These are phyloP conservation scores for Septoria linicola DNA, from an alignment of 2,329 filamentous ascomycete species.

Conservation along the genomic window DNA sequence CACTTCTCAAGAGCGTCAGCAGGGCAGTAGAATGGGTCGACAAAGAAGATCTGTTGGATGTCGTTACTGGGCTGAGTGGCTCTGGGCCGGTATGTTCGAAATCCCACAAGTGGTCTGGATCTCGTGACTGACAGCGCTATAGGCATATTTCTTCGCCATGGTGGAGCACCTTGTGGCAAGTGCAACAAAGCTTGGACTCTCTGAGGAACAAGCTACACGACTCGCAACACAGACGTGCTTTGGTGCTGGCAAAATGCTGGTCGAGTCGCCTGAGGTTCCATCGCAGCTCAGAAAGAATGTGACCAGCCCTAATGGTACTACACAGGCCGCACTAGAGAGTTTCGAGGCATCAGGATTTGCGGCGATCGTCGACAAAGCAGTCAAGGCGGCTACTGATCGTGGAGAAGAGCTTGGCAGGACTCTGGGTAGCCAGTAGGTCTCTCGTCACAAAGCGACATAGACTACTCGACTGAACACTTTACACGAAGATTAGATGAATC, in stretches of 20 bases:
- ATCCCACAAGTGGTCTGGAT: neutral
- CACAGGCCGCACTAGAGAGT: conserved; percentile 32
- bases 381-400: conserved; percentile 30
- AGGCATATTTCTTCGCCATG: conserved; percentile 27
- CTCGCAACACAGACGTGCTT: conserved; percentile 33
- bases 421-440: conserved; percentile 28
- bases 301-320: conserved; percentile 34
- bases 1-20: conserved; percentile 29
- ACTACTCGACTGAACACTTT: too few relatives aligned
- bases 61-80: conserved; percentile 32
- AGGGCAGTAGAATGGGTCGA: conserved; percentile 32
- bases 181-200: conserved; percentile 28
- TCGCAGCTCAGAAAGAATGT: conserved; percentile 33
- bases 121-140: neutral
- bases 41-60: conserved; percentile 31
- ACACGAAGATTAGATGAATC: too few relatives aligned
- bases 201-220: conserved; percentile 30
- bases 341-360: conserved; percentile 31
- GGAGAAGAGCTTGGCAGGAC: conserved; percentile 30
- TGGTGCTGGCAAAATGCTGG: conserved; percentile 33
- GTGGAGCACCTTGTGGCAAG: conserved; percentile 33
- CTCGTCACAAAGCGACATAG: too few relatives aligned
- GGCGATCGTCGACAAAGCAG: conserved; percentile 30
- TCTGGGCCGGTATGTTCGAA: conserved; percentile 29
- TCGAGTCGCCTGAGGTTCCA: conserved; percentile 28